Conservation (phyloP, 208 protist species). For the Trichomonas vaginalis region DNA sequence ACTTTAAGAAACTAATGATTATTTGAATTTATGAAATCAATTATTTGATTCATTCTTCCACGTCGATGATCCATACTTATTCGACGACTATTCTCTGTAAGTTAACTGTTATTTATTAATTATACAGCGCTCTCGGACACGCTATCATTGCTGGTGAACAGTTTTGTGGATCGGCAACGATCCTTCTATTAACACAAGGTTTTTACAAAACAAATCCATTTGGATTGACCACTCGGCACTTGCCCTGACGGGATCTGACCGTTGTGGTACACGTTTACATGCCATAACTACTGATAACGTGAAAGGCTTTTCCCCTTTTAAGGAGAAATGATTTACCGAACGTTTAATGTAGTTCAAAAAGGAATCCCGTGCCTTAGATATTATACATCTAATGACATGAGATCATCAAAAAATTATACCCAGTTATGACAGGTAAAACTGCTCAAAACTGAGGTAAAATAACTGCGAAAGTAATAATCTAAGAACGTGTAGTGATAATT, state of each 20-base stretch:
- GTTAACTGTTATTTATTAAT: not conserved
- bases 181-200: not conserved
- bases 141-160: not conserved
- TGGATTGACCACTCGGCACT: not conserved
- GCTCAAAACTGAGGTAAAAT: not conserved
- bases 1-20: no score
- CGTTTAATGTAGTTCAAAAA: not conserved
- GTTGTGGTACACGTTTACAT: not conserved
- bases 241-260: not conserved
- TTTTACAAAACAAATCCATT: not conserved
- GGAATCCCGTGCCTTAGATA: not conserved
- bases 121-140: not conserved
- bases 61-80: not conserved
- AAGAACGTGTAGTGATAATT: no score
- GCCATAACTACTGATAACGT: not conserved
- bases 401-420: no score
- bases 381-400: not conserved
- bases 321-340: not conserved
- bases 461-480: not conserved
- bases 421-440: not conserved
- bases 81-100: not conserved
- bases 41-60: no score
- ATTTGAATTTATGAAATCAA: no score
- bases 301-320: not conserved
- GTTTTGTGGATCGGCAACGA: not conserved